A percentile compares a stretch with the other conserved stretches of the same genome.
Conservation (phyloP, 768 basidiomycete genomes). For the Trametes coccinea region DNA sequence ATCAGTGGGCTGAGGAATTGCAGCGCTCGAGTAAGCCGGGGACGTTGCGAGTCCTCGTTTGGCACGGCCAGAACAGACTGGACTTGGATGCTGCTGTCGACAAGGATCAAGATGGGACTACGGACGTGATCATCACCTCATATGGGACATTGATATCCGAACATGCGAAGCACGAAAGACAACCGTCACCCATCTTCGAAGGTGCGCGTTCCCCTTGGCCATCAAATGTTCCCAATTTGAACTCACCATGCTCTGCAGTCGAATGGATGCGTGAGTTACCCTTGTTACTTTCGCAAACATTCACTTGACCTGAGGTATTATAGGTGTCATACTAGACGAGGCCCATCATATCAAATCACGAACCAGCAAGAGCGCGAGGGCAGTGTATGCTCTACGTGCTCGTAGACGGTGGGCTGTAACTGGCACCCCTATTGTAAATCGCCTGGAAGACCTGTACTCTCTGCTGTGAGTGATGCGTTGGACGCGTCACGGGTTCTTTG, state of each 20-base stretch:
- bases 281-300: too few relatives aligned
- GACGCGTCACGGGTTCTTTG: neutral
- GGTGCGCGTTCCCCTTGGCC: slow-evolving; percentile 42
- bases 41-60: slow-evolving; percentile 65
- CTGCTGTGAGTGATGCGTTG: slow-evolving; percentile 49
- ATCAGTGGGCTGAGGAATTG: slow-evolving; percentile 96
- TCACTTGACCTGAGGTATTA: neutral
- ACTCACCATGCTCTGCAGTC: slow-evolving; percentile 41
- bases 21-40: slow-evolving; percentile 76
- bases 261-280: slow-evolving; percentile 61
- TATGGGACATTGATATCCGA: slow-evolving; percentile 93
- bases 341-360: slow-evolving; percentile 95
- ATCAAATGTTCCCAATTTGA: neutral
- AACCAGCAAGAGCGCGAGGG: slow-evolving; percentile 81
- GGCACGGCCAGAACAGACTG: slow-evolving; percentile 87
- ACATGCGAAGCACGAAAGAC: slow-evolving; percentile 67
- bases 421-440: slow-evolving; percentile 95
- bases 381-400: slow-evolving; percentile 82
- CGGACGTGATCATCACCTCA: slow-evolving; percentile 86
- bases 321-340: slow-evolving; percentile 78
- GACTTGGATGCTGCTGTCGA: slow-evolving; percentile 63
- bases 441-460: slow-evolving; percentile 88
- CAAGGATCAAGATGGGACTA: slow-evolving; percentile 47
- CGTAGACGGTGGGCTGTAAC: slow-evolving; percentile 89
- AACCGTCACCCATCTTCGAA: slow-evolving; percentile 70